These are phyloP conservation scores for Solanum arcanum DNA, from an alignment of 257 asterid species.

Conservation along the genomic window DNA sequence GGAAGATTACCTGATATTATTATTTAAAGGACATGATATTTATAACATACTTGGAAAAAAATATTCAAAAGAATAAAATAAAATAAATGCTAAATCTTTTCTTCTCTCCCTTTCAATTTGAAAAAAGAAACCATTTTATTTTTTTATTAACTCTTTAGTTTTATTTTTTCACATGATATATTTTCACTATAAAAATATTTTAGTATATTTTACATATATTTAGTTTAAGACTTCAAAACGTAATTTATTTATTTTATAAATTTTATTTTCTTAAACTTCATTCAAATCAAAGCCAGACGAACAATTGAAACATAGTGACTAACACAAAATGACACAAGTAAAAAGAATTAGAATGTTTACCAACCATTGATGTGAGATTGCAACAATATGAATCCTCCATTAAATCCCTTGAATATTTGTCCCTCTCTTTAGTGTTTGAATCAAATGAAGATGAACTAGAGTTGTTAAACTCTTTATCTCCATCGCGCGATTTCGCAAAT, in stretches of 20 bases:
- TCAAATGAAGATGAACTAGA: conserved; percentile 24
- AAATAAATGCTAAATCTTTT: background rate
- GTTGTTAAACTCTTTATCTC: conserved; percentile 3
- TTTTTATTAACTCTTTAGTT: too few relatives aligned
- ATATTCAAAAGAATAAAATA: background rate
- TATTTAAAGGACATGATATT: background rate
- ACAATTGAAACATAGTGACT: background rate
- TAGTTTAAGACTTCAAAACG: background rate
- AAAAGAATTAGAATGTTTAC: background rate
- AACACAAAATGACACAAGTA: background rate
- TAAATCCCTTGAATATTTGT: conserved; percentile 6
- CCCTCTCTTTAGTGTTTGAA: conserved; percentile 6
- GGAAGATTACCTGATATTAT: background rate
- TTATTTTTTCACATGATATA: too few relatives aligned
- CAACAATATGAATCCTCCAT: conserved; percentile 30
- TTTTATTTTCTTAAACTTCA: background rate
- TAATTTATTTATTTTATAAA: too few relatives aligned
- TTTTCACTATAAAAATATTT: too few relatives aligned
- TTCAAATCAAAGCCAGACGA: background rate
- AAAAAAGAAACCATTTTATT: too few relatives aligned
- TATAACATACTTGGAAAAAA: background rate
- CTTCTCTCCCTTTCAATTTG: background rate
- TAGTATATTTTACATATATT: background rate
- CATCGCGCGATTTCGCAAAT: background rate
- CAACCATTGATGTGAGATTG: conserved; percentile 38